These are phyloP conservation scores for Spizellomyces sp. DNA, from an alignment of 192 early-diverging fungal species.

Conservation along the genomic window DNA sequence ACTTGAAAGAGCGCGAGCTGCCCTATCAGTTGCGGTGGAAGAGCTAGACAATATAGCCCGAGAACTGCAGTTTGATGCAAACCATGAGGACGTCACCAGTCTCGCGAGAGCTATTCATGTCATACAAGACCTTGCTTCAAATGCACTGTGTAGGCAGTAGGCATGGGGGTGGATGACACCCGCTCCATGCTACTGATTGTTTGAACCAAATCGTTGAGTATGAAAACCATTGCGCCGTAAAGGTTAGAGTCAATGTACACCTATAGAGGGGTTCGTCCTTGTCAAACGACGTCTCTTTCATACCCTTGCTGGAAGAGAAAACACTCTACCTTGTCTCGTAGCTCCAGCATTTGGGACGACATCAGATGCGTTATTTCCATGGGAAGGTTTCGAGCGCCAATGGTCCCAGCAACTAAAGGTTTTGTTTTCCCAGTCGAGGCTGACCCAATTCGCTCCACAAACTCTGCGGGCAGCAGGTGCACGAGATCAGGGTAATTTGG, in stretches of 20 bases:
- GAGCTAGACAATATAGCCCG: conserved; percentile 59
- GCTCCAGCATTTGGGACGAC: conserved; percentile 9
- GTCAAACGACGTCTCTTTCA: too few relatives aligned
- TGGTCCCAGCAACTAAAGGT: neutral
- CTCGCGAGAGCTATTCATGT: neutral
- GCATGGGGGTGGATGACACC: conserved; percentile 77
- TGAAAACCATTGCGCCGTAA: conserved; percentile 10
- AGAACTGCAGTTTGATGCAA: conserved; percentile 60
- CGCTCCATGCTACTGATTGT: conserved; percentile 73
- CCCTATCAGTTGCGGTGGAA: conserved; percentile 71
- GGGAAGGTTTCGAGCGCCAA: neutral
- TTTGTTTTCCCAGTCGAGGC: neutral
- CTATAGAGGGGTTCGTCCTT: too few relatives aligned
- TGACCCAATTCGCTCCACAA: conserved; percentile 15
- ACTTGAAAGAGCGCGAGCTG: conserved; percentile 50
- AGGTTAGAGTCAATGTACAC: conserved; percentile 28
- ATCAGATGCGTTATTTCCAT: conserved; percentile 1
- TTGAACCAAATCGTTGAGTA: conserved; percentile 57
- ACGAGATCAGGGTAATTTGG: conserved; percentile 63
- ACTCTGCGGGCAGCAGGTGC: conserved; percentile 49
- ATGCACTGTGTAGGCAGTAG: conserved; percentile 69
- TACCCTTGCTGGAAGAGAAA: too few relatives aligned
- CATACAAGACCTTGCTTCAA: conserved; percentile 8
- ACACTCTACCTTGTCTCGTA: neutral
- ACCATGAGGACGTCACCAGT: conserved; percentile 35